These are phyloP conservation scores for Phytophthora lateralis DNA, from an alignment of 352 stramenopile species.

Conservation along the genomic window DNA sequence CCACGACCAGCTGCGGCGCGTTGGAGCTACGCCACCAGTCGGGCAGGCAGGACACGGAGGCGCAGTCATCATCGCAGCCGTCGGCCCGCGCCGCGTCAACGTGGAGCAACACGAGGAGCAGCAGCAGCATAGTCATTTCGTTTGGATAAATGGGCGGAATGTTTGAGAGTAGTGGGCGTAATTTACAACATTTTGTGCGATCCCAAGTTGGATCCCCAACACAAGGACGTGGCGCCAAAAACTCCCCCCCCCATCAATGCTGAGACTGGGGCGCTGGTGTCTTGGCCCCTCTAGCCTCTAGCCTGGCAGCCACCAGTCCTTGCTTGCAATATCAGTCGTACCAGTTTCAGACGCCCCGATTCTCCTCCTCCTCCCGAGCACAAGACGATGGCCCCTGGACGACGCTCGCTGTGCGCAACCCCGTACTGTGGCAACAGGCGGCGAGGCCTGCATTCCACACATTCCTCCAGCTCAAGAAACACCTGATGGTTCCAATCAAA, in stretches of 20 bases:
- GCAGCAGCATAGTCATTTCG: not conserved
- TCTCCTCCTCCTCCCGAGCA: not conserved
- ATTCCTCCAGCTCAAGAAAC: not conserved
- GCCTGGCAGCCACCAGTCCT: not conserved
- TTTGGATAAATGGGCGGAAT: not conserved
- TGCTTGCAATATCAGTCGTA: not conserved
- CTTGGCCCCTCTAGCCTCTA: not conserved
- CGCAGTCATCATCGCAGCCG: constrained; percentile 43
- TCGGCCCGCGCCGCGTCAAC: constrained; percentile 11
- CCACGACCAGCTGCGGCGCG: constrained; percentile 51
- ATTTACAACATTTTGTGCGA: too few species aligned
- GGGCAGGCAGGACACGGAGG: constrained; percentile 54
- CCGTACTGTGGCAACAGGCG: constrained; percentile 4
- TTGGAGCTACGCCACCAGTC: constrained; percentile 59
- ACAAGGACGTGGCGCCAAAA: too few species aligned
- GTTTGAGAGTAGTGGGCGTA: too few species aligned
- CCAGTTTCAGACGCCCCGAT: not conserved
- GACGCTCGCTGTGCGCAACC: constrained; percentile 9
- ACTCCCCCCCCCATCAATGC: too few species aligned
- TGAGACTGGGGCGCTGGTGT: not conserved
- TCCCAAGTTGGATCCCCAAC: too few species aligned
- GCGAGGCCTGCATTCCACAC: not conserved
- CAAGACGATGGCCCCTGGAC: not conserved
- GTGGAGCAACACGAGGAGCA: constrained; percentile 23
- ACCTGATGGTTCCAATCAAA: not conserved